Conservation (phyloP, 257 asterid species). For the Fraxinus pennsylvanica region DNA sequence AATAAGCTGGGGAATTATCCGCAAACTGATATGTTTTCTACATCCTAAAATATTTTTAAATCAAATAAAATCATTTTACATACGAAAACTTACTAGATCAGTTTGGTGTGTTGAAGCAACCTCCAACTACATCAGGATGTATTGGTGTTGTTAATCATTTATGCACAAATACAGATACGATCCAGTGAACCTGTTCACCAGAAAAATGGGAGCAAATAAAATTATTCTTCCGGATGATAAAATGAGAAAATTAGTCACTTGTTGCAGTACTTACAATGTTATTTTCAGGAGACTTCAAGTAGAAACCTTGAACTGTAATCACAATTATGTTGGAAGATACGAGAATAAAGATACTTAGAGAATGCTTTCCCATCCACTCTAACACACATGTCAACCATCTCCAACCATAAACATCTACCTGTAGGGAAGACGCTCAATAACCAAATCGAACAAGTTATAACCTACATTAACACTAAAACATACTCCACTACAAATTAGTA, state of each 20-base stretch:
- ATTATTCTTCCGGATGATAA: not conserved
- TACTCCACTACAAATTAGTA: not conserved
- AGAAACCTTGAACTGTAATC: constrained; percentile 69
- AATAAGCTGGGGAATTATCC: not conserved
- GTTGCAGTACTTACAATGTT: constrained; percentile 58
- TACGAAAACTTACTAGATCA: not conserved
- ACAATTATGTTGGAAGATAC: constrained; percentile 69
- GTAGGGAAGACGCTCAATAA: not conserved
- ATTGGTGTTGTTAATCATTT: constrained; percentile 29
- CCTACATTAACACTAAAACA: not conserved
- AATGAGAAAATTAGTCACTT: not conserved
- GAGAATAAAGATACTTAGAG: constrained; percentile 58
- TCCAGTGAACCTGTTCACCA: constrained; percentile 54
- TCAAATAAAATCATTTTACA: constrained; percentile 16
- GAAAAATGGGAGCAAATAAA: not conserved
- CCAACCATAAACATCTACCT: constrained; percentile 86
- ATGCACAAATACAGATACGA: constrained; percentile 47
- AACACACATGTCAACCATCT: constrained; percentile 43
- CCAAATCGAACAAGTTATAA: not conserved
- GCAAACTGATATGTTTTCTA: not conserved
- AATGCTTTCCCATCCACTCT: constrained; percentile 49
- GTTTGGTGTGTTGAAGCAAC: not conserved
- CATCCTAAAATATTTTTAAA: not conserved
- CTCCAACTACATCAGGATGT: constrained; percentile 1
- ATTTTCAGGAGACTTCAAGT: constrained; percentile 57